Percentiles rank a stretch among this genome's conserved stretches.
These are phyloP conservation scores for Nigrospora oryzae DNA, from an alignment of 2,329 filamentous ascomycete species.

Conservation along the genomic window DNA sequence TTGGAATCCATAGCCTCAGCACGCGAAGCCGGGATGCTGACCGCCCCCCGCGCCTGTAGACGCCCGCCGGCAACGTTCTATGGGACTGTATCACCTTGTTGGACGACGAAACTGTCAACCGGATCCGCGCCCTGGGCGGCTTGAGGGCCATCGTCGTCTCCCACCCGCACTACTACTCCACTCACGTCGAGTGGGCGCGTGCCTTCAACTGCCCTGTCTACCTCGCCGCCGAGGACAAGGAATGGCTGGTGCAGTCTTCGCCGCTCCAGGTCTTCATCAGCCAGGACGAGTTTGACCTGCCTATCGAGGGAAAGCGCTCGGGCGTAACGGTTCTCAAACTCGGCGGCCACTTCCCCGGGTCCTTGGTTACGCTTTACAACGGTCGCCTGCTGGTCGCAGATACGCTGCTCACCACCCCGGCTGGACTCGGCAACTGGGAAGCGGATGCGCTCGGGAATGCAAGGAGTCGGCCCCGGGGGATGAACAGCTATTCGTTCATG, in stretches of 20 bases:
- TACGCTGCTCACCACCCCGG: constrained; percentile 64
- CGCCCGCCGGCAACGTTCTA: constrained; percentile 60
- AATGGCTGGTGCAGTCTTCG: constrained; percentile 50
- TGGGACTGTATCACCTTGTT: constrained; percentile 73
- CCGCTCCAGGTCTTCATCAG: constrained; percentile 37
- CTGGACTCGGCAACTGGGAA: constrained; percentile 39
- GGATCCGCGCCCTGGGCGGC: constrained; percentile 54
- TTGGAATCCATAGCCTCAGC: too few species aligned
- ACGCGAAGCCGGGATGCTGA: too few species aligned
- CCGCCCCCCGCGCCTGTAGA: constrained; percentile 17
- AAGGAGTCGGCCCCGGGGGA: constrained; percentile 27
- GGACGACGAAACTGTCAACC: constrained; percentile 51
- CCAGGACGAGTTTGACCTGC: constrained; percentile 29
- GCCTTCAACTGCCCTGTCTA: constrained; percentile 65
- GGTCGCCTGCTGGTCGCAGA: constrained; percentile 65
- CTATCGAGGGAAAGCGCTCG: constrained; percentile 17
- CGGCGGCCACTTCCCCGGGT: constrained; percentile 75
- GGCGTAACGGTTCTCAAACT: constrained; percentile 58
- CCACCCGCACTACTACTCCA: constrained; percentile 78
- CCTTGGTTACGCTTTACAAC: constrained; percentile 56
- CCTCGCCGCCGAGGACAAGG: constrained; percentile 52
- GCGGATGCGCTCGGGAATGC: constrained; percentile 28
- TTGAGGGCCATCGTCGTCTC: constrained; percentile 65
- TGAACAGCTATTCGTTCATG: constrained; percentile 60
- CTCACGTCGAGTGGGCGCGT: constrained; percentile 65